phyloP scores from a whole-genome alignment of 164 flowering plant species.

The Vitis rupestris region DNA sequence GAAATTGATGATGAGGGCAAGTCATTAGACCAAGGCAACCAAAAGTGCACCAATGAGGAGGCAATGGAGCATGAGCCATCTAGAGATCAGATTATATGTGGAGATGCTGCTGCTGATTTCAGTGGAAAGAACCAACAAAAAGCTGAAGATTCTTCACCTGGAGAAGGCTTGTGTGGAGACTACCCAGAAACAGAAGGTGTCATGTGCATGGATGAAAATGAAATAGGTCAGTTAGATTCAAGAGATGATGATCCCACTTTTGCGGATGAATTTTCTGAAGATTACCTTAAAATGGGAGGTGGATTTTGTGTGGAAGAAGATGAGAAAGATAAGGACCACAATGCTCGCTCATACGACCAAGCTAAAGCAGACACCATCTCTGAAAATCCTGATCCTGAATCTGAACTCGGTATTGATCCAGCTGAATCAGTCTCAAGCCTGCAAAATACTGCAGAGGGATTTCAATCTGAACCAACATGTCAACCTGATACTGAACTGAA shows the following conservation, averaged over 20 bases:
- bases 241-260: constrained; percentile 12
- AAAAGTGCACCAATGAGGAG: constrained; percentile 13
- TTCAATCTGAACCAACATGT: constrained; percentile 6
- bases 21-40: constrained; percentile 17
- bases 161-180: constrained; percentile 16
- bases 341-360: not conserved
- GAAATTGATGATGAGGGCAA: constrained; percentile 31
- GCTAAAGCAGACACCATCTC: not conserved
- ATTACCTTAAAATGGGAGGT: constrained; percentile 51
- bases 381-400: not conserved
- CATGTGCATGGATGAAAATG: constrained; percentile 44
- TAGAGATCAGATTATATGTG: not conserved
- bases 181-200: constrained; percentile 46
- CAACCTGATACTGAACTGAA: constrained; percentile 6
- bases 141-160: constrained; percentile 5
- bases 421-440: constrained; percentile 1
- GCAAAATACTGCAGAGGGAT: not conserved
- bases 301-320: constrained; percentile 56
- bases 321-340: constrained; percentile 13
- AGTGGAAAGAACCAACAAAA: constrained; percentile 10
- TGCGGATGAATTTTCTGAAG: constrained; percentile 20
- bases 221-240: constrained; percentile 11
- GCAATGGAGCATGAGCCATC: constrained; percentile 19
- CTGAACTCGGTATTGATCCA: constrained; percentile 1
- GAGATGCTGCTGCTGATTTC: constrained; percentile 13